These are phyloP conservation scores for Dianthus caryophyllus DNA, from an alignment of 148 eudicot species.

Conservation along the genomic window DNA sequence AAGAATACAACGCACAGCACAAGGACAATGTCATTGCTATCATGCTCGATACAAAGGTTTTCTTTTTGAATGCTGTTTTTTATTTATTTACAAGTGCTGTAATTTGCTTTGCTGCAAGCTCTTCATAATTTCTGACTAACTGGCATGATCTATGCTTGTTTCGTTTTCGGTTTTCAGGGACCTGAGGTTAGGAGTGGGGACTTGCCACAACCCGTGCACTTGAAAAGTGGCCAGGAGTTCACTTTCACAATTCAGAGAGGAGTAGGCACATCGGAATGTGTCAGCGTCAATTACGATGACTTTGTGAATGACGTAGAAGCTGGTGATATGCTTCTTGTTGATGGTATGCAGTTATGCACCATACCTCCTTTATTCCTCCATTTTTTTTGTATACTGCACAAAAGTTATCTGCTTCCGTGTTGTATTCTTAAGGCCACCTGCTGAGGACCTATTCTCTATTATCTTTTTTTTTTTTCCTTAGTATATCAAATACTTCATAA, in stretches of 20 bases:
- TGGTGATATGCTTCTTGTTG: conserved; percentile 95
- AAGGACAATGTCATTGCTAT: conserved; percentile 93
- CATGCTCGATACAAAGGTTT: conserved; percentile 96
- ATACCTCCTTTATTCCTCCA: not conserved
- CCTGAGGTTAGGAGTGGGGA: conserved; percentile 99
- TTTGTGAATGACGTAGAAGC: conserved; percentile 96
- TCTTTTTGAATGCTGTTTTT: not conserved
- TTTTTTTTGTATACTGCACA: not conserved
- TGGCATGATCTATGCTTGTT: not conserved
- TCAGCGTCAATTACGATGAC: conserved; percentile 98
- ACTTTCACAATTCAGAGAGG: conserved; percentile 94
- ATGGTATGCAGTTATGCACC: conserved; percentile 74
- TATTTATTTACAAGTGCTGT: not conserved
- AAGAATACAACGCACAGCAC: conserved; percentile 85
- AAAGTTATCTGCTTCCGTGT: not conserved
- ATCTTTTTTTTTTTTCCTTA: too few relatives aligned
- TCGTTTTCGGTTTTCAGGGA: conserved; percentile 45
- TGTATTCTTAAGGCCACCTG: too few relatives aligned
- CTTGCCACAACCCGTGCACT: conserved; percentile 88
- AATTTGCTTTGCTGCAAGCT: not conserved
- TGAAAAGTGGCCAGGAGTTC: conserved; percentile 76
- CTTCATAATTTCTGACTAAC: not conserved
- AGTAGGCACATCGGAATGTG: conserved; percentile 78
- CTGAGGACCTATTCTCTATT: too few relatives aligned
- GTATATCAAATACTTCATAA: too few relatives aligned